A percentile compares a stretch with the other conserved stretches of the same genome.
These are phyloP conservation scores for Aureobasidium sp. DNA, from an alignment of 2,329 filamentous ascomycete genomes.

Conservation along the genomic window DNA sequence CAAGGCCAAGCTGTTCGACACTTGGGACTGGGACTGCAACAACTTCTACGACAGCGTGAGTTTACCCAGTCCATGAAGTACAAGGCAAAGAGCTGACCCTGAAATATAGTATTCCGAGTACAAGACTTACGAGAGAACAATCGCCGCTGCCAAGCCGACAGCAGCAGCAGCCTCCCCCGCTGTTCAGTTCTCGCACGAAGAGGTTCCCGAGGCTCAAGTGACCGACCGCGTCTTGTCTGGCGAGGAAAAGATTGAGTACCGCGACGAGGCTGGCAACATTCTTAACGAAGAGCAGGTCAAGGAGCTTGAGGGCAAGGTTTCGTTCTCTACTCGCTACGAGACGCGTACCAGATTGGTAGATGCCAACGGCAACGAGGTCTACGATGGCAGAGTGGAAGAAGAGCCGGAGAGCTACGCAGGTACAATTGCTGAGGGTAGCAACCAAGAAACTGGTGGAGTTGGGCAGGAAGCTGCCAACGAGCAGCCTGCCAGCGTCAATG, in stretches of 20 bases:
- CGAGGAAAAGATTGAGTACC: constrained; percentile 75
- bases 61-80: constrained; percentile 21
- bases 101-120: constrained; percentile 21
- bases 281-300: constrained; percentile 76
- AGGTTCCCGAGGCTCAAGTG: constrained; percentile 22
- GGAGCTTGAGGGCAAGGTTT: constrained; percentile 80
- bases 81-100: not conserved
- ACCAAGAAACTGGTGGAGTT: constrained; percentile 45
- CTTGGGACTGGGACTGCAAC: constrained; percentile 98
- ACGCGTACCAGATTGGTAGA: constrained; percentile 84
- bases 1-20: constrained; percentile 73
- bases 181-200: constrained; percentile 28
- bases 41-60: constrained; percentile 81
- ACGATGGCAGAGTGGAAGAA: constrained; percentile 31
- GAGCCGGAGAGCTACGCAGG: constrained; percentile 30
- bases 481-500: constrained; percentile 32
- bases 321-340: constrained; percentile 92
- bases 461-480: constrained; percentile 30
- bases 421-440: constrained; percentile 47
- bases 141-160: constrained; percentile 18
- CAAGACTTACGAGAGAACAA: not conserved
- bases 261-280: constrained; percentile 87
- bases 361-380: constrained; percentile 68
- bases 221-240: constrained; percentile 19
- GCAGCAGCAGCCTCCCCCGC: constrained; percentile 25